phyloP scores from a whole-genome alignment of 805 yeast genomes.

The Myxozyma geophila region DNA sequence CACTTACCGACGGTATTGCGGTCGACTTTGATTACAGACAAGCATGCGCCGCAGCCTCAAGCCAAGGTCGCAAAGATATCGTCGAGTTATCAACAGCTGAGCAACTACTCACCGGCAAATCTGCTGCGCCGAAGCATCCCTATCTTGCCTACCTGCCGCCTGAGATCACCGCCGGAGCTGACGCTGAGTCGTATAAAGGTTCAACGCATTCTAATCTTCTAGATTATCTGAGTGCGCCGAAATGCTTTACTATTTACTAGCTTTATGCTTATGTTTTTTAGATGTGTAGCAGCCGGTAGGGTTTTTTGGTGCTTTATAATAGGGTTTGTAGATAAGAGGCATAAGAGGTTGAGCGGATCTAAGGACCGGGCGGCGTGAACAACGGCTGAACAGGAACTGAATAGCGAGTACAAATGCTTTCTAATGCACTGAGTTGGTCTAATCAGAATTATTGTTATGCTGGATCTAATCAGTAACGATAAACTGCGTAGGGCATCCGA shows the following conservation, averaged over 20 bases:
- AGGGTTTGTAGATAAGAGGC: no score
- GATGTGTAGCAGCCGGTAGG: background rate
- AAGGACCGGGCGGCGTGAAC: no score
- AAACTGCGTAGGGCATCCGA: no score
- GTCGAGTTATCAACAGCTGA: slow-evolving; percentile 1
- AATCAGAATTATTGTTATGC: no score
- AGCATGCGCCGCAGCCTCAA: slow-evolving; percentile 4
- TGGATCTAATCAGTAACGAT: no score
- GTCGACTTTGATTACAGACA: slow-evolving; percentile 14
- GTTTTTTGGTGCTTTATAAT: background rate
- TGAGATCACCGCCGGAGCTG: background rate
- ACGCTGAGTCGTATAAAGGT: background rate
- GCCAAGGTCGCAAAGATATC: slow-evolving; percentile 4
- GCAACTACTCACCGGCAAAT: slow-evolving; percentile 1
- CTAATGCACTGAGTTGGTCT: no score
- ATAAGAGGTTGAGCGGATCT: no score
- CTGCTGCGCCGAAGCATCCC: slow-evolving; percentile 2
- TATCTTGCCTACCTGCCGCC: slow-evolving; percentile 4
- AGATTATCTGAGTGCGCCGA: slow-evolving; percentile 1
- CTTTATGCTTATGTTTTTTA: no score
- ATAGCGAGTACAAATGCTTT: no score
- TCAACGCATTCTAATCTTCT: background rate
- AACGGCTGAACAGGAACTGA: no score
- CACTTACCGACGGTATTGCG: background rate
- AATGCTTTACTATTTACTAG: slow-evolving; percentile 4